Conservation (phyloP, 495 filamentous ascomycete genomes). For the Xeromyces bisporus region DNA sequence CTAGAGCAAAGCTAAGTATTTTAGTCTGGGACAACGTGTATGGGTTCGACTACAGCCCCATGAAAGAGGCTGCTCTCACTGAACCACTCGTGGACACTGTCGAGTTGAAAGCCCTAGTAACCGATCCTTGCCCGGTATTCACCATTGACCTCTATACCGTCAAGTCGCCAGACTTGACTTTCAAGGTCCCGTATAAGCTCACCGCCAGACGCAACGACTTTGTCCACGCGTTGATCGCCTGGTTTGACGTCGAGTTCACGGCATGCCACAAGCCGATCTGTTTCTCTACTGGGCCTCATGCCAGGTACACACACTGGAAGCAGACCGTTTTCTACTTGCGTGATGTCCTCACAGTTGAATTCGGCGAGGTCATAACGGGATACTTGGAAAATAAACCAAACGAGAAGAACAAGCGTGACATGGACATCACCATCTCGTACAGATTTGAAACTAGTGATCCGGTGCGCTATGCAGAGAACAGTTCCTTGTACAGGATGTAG, state of each 20-base stretch:
- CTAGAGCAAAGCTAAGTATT: constrained; percentile 5
- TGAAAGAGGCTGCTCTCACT: constrained; percentile 67
- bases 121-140: constrained; percentile 59
- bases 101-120: constrained; percentile 61
- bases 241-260: constrained; percentile 98
- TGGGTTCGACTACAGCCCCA: constrained; percentile 87
- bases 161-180: constrained; percentile 54
- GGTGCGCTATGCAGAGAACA: constrained; percentile 47
- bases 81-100: constrained; percentile 74
- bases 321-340: constrained; percentile 83
- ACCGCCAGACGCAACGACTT: constrained; percentile 66
- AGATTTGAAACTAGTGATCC: constrained; percentile 57
- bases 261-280: constrained; percentile 76
- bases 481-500: constrained; percentile 81
- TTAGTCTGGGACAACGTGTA: constrained; percentile 96
- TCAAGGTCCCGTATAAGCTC: constrained; percentile 55
- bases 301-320: constrained; percentile 91
- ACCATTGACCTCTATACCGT: constrained; percentile 73
- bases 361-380: constrained; percentile 56
- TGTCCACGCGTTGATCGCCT: constrained; percentile 87
- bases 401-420: constrained; percentile 80
- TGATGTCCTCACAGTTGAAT: constrained; percentile 69
- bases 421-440: constrained; percentile 83
- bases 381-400: constrained; percentile 71
- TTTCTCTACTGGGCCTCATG: constrained; percentile 78